Conservation (phyloP, 805 yeast species). For the Groenewaldozyma tartarivorans region DNA sequence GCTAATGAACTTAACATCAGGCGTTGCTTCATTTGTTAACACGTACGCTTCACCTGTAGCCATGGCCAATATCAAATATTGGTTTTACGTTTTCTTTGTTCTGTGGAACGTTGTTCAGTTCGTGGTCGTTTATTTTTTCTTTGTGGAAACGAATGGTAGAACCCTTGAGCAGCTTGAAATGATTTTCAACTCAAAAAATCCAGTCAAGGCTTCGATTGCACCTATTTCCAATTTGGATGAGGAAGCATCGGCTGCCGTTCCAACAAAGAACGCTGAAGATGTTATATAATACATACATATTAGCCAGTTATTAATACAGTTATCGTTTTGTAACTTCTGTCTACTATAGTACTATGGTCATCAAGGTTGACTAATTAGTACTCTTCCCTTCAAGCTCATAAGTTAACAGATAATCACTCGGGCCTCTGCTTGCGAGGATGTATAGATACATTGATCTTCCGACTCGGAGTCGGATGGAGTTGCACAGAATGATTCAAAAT, state of each 20-base stretch:
- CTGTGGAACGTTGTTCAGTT: slow-evolving; percentile 27
- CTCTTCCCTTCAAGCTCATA: no score
- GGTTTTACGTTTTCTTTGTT: slow-evolving; percentile 38
- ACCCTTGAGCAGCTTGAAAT: slow-evolving; percentile 58
- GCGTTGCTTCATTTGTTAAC: slow-evolving; percentile 17
- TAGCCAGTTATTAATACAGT: no score
- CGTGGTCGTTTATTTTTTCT: slow-evolving; percentile 26
- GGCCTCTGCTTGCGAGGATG: no score
- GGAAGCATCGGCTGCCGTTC: background rate
- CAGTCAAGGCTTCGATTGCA: slow-evolving; percentile 12
- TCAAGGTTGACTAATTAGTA: no score
- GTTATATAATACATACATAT: no score
- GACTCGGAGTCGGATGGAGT: no score
- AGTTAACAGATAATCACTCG: no score
- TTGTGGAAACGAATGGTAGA: slow-evolving; percentile 36
- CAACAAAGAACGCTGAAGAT: background rate
- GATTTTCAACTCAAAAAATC: slow-evolving; percentile 27
- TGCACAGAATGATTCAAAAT: no score
- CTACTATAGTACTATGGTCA: no score
- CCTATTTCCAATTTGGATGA: background rate
- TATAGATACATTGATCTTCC: no score
- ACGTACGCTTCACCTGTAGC: slow-evolving; percentile 31
- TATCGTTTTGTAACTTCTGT: no score
- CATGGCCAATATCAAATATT: slow-evolving; percentile 34
- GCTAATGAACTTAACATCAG: slow-evolving; percentile 14